Conservation (phyloP, 2,329 filamentous ascomycete genomes). For the Hymenotorrendiella dingleyae region DNA sequence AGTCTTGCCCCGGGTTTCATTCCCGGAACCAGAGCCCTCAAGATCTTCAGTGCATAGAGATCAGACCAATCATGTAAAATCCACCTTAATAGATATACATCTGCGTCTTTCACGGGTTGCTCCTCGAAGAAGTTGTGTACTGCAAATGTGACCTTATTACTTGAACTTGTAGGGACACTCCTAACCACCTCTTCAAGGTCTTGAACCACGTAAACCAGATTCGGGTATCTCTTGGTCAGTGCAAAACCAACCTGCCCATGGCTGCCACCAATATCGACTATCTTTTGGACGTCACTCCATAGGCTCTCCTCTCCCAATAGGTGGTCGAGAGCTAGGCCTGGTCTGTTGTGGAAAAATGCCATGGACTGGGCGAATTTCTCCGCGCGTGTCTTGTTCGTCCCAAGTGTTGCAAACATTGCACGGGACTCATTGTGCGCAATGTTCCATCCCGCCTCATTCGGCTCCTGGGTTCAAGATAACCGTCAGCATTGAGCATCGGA, state of each 20-base stretch:
- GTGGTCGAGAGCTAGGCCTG: not conserved
- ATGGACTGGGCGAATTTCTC: not conserved
- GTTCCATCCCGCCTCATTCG: not conserved
- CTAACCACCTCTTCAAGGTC: conserved; percentile 34
- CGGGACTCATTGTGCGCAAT: conserved; percentile 2
- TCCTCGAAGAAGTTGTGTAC: conserved; percentile 40
- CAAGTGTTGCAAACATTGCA: not conserved
- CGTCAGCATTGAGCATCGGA: conserved; percentile 1
- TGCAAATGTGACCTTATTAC: conserved; percentile 21
- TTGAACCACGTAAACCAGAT: conserved; percentile 25
- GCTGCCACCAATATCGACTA: conserved; percentile 21
- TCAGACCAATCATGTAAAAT: conserved; percentile 46
- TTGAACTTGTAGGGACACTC: conserved; percentile 11
- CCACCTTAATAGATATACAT: conserved; percentile 40
- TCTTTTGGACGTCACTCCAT: not conserved
- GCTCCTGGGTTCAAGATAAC: not conserved
- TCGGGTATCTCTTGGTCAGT: conserved; percentile 17
- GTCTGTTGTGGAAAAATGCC: not conserved
- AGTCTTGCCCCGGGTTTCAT: conserved; percentile 38
- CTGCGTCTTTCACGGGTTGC: conserved; percentile 37
- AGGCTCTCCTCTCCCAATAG: not conserved
- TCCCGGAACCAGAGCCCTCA: conserved; percentile 34
- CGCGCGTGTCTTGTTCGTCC: not conserved
- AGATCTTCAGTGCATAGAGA: conserved; percentile 31
- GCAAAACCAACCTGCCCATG: conserved; percentile 19